Evolutionary conservation across 306 rosid species (phyloP).

Genomic region (Fragaria vesca): DNA sequence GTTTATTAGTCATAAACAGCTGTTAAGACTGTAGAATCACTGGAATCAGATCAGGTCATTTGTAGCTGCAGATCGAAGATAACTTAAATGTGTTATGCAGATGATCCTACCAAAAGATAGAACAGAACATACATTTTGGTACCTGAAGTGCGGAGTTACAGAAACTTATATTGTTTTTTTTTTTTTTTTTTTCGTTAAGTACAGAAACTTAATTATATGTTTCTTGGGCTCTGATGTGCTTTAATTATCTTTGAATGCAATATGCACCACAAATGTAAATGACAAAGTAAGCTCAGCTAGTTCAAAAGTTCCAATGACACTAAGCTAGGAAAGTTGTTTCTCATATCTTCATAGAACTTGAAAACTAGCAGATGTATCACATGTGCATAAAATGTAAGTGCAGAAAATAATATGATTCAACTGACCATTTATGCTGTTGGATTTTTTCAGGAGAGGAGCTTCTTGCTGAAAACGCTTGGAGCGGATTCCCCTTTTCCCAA

Average conservation of each 20-base stretch:
- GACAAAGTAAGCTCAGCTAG: background rate
- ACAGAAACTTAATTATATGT: background rate
- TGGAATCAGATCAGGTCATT: background rate
- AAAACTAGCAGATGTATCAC: background rate
- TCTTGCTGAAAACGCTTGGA: constrained; percentile 95
- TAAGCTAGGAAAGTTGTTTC: background rate
- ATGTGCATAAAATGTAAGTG: background rate
- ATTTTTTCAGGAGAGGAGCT: constrained; percentile 88
- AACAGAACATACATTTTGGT: background rate
- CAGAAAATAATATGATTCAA: constrained; percentile 21
- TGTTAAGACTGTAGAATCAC: background rate
- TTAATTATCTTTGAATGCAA: background rate
- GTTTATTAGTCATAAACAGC: background rate
- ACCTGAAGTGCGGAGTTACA: background rate
- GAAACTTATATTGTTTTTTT: background rate
- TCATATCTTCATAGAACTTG: background rate
- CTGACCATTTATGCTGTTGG: constrained; percentile 27
- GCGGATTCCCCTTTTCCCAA: constrained; percentile 74
- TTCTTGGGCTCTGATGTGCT: background rate
- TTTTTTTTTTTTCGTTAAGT: no score
- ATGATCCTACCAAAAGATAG: background rate
- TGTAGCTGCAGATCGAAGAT: background rate
- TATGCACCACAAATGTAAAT: background rate
- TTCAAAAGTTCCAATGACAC: background rate
- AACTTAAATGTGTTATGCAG: background rate